Conservation (phyloP, 2,329 filamentous ascomycete species). For the Cladosporium sp. region DNA sequence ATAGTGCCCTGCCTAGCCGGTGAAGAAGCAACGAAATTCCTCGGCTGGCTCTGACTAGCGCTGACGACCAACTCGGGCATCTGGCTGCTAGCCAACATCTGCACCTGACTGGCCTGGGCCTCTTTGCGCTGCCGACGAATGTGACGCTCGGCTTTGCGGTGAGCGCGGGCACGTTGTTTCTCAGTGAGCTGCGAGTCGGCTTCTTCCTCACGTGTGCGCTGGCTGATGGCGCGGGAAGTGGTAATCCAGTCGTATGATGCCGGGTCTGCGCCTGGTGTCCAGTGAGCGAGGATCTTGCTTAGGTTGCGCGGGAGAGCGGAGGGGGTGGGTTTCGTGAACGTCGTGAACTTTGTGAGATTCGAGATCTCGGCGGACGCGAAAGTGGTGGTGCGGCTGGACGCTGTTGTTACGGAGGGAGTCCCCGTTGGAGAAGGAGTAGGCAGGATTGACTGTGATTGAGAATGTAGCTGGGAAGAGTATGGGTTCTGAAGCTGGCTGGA, state of each 20-base stretch:
- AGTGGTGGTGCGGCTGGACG: conserved; percentile 20
- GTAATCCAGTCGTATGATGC: conserved; percentile 38
- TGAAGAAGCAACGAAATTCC: too few relatives aligned
- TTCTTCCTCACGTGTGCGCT: conserved; percentile 27
- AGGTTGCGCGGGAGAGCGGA: conserved; percentile 30
- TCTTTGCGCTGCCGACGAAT: conserved; percentile 39
- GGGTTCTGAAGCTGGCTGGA: neutral
- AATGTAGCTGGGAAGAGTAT: neutral
- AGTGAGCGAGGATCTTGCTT: conserved; percentile 38
- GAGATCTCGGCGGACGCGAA: conserved; percentile 25
- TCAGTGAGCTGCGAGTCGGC: conserved; percentile 34
- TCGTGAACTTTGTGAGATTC: conserved; percentile 35
- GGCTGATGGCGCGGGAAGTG: conserved; percentile 26
- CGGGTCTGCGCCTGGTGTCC: conserved; percentile 37
- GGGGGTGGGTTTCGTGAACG: conserved; percentile 27
- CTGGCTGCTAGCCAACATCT: conserved; percentile 27
- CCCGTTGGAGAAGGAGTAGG: conserved; percentile 30
- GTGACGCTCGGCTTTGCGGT: conserved; percentile 37
- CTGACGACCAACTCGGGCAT: conserved; percentile 25
- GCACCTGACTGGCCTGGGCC: conserved; percentile 24
- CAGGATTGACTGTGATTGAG: conserved; percentile 16
- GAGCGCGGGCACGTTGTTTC: conserved; percentile 33
- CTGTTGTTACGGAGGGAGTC: conserved; percentile 28
- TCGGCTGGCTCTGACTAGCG: conserved; percentile 21
- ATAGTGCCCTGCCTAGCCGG: too few relatives aligned